These are phyloP conservation scores for Cajanus cajan DNA, from an alignment of 306 rosid species.

Conservation along the genomic window DNA sequence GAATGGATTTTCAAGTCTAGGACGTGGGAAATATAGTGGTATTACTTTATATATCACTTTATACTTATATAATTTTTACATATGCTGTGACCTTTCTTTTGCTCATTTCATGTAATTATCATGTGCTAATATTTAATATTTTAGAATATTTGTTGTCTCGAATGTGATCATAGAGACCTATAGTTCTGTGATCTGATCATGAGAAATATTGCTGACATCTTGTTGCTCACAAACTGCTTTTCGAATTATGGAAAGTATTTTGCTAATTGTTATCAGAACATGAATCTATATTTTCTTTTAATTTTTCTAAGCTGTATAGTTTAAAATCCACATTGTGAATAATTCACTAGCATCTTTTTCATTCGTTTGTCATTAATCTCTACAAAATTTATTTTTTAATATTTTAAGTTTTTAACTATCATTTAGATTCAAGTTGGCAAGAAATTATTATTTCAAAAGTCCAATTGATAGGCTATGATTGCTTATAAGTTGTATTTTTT, in stretches of 20 bases:
- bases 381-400: not conserved
- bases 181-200: slow-evolving; percentile 27
- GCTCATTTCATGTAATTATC: slow-evolving; percentile 3
- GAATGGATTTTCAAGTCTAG: slow-evolving; percentile 73
- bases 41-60: slow-evolving; percentile 29
- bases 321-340: not conserved
- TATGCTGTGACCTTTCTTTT: slow-evolving; percentile 9
- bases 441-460: not conserved
- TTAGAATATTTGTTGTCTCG: slow-evolving; percentile 6
- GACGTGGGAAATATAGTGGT: slow-evolving; percentile 91
- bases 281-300: not conserved
- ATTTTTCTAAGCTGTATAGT: not conserved
- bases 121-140: not conserved
- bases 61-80: slow-evolving; percentile 1
- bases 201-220: slow-evolving; percentile 25
- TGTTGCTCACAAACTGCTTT: not conserved
- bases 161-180: slow-evolving; percentile 26
- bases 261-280: not conserved
- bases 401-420: slow-evolving; percentile 11
- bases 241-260: slow-evolving; percentile 10
- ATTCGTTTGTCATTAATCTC: not conserved
- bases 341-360: not conserved
- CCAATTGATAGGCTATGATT: not conserved
- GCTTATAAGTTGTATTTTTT: not conserved
- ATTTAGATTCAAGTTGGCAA: not conserved